Evolutionary conservation across 2,329 filamentous ascomycete genomes (phyloP).

Genomic region (Neofusicoccum cordaticola): DNA sequence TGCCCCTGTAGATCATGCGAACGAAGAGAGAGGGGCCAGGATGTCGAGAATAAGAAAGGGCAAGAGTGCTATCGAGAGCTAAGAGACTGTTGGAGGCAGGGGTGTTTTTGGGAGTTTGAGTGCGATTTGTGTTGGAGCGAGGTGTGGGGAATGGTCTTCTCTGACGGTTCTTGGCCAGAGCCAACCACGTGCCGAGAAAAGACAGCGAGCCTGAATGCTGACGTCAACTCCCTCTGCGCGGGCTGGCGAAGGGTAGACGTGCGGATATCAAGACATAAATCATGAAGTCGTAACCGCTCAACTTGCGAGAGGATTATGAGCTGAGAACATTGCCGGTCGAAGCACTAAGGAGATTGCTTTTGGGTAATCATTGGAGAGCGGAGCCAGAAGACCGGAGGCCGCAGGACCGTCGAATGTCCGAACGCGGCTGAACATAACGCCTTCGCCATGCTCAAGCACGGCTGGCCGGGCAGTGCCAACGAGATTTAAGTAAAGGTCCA

Average conservation of each 20-base stretch:
- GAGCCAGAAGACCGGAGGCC: slow-evolving; percentile 14
- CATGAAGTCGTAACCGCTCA: slow-evolving; percentile 44
- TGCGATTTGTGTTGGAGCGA: slow-evolving; percentile 13
- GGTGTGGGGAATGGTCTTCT: slow-evolving; percentile 11
- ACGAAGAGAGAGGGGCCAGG: slow-evolving; percentile 17
- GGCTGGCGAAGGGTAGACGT: slow-evolving; percentile 25
- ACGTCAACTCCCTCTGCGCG: slow-evolving; percentile 23
- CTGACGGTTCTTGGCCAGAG: slow-evolving; percentile 1
- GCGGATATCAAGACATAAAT: slow-evolving; percentile 41
- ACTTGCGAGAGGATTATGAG: slow-evolving; percentile 34
- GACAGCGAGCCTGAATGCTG: slow-evolving; percentile 23
- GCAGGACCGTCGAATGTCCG: slow-evolving; percentile 16
- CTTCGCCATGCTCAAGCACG: slow-evolving; percentile 8
- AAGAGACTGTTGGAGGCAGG: slow-evolving; percentile 16
- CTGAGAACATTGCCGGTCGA: slow-evolving; percentile 33
- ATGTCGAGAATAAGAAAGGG: slow-evolving; percentile 16
- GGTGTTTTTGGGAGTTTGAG: slow-evolving; percentile 16
- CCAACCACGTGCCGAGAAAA: slow-evolving; percentile 20
- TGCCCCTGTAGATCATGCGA: slow-evolving; percentile 18
- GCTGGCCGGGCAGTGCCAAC: neutral
- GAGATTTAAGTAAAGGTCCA: slow-evolving; percentile 1
- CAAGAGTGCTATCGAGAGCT: slow-evolving; percentile 16
- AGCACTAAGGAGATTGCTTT: slow-evolving; percentile 35
- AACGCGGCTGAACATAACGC: slow-evolving; percentile 16
- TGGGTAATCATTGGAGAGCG: slow-evolving; percentile 19